These are phyloP conservation scores for Colletotrichum melonis DNA, from an alignment of 2,329 filamentous ascomycete genomes.

Conservation along the genomic window DNA sequence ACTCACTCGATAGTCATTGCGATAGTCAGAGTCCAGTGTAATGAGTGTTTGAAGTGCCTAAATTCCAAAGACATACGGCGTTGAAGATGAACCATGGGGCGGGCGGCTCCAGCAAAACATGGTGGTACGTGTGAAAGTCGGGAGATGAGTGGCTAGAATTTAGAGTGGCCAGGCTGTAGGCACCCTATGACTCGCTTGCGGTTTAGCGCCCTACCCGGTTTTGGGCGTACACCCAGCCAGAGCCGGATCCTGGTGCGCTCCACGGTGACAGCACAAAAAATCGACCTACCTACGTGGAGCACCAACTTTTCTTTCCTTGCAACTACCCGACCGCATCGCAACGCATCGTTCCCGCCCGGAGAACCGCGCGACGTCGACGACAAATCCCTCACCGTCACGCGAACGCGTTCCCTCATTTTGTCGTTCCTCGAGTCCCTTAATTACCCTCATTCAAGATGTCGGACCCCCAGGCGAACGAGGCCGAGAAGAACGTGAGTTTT, in stretches of 20 bases:
- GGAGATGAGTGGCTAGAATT: background rate
- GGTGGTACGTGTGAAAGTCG: conserved; percentile 11
- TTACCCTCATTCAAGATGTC: conserved; percentile 75
- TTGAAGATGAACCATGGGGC: conserved; percentile 7
- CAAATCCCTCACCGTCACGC: conserved; percentile 30
- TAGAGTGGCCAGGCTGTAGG: conserved; percentile 14
- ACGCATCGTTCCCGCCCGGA: conserved; percentile 32
- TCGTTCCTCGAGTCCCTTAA: conserved; percentile 7
- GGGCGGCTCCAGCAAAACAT: conserved; percentile 1
- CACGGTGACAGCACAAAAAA: conserved; percentile 34
- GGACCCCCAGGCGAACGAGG: conserved; percentile 87
- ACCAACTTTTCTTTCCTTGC: conserved; percentile 34
- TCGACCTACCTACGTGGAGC: conserved; percentile 28
- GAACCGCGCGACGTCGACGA: conserved; percentile 32
- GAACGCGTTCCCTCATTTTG: conserved; percentile 34
- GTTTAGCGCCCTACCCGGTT: conserved; percentile 33
- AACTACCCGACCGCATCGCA: conserved; percentile 30
- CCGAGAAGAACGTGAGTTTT: conserved; percentile 88
- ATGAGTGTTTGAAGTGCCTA: background rate
- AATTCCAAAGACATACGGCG: background rate
- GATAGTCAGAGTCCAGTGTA: background rate
- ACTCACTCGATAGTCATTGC: background rate
- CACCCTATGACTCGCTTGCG: conserved; percentile 32
- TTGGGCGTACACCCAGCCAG: conserved; percentile 25
- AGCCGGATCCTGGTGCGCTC: conserved; percentile 20